Base-by-base conservation (phyloP, 1,284 basidiomycete species). In the Gomphus sp. region DNA sequence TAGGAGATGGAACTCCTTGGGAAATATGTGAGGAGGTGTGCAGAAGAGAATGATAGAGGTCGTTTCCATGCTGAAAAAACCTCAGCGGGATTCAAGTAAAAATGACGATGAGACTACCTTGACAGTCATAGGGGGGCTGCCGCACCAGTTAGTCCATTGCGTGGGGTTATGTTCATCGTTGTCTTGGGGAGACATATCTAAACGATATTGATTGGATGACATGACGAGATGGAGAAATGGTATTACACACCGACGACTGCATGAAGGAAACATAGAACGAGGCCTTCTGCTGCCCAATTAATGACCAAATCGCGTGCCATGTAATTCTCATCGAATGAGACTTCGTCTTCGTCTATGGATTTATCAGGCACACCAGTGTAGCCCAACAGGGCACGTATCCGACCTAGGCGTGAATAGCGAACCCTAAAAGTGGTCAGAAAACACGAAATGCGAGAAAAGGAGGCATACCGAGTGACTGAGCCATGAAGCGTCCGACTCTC, bases 241-340 rank as follows among this genome's bases (percentile, higher is more conserved):
- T 11, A 41, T 31, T 31, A 41, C 34, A 12, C 71, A 69, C 69
- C 70, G 58, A 82, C 81, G 59, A 89, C 85, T 34, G 93, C 91
- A 68, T 99, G 95, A 64, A 98, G 89, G 77, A 99, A 99, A 68
- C 93, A 95, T 14, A 99, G 79, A 45, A 96, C 87, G 66, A 98
- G 79, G 43, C 89, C 90, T 59, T 95, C 87, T 28, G 91, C 92
- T 55, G 92, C 92, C 87, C 91, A 93, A 72, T 95, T 98, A 68
- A 97, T 87, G 65, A 96, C 92, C 65, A 99, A 81, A 72, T 98
- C 93, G 63, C 94, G 82, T 3, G 88, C 85, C 76, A 95, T 84
- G 70, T 93, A 98, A 68, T 93, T 78, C 48, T 77, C 76, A 74
- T 96, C 89, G 48, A 88, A 72, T 10, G 83, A 77, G 62, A 89